Evolutionary conservation across 192 early-diverging fungal species (phyloP).

Genomic region (Coemansia sp.): DNA sequence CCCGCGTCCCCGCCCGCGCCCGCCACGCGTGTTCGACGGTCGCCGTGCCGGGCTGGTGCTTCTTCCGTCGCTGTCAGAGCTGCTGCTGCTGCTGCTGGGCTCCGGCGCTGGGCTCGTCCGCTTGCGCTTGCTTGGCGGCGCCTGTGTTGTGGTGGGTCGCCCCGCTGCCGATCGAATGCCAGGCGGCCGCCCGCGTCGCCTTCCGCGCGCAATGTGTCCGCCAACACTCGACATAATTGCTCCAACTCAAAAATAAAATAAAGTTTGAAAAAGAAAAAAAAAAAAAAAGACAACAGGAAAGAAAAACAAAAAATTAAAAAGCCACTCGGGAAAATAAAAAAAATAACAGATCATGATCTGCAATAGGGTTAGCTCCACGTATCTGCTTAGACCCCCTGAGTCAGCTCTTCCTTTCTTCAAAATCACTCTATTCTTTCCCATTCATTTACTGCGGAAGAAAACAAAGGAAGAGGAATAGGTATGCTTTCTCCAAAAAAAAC

Average conservation of each 20-base stretch:
- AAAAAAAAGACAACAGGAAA: no score
- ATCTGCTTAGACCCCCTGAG: no score
- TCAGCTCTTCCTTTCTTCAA: no score
- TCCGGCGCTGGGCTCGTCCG: neutral
- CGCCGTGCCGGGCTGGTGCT: neutral
- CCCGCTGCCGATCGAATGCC: conserved; percentile 12
- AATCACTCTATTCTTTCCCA: no score
- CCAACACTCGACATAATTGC: conserved; percentile 9
- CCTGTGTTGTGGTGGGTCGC: conserved; percentile 1
- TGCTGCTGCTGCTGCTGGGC: neutral
- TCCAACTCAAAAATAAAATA: conserved; percentile 5
- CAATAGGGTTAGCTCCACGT: no score
- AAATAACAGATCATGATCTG: neutral
- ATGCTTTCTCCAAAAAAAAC: neutral
- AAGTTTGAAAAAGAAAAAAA: neutral
- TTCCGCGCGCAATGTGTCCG: conserved; percentile 27
- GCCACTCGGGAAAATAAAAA: neutral
- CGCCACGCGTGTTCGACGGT: neutral
- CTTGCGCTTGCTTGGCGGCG: conserved; percentile 3
- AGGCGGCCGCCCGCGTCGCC: conserved; percentile 47
- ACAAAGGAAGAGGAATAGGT: no score
- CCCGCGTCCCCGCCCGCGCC: conserved; percentile 2
- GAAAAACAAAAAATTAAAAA: neutral
- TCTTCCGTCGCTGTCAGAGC: neutral
- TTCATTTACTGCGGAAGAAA: no score